Conservation (phyloP, 805 yeast genomes). For the Zygosaccharomyces lentus region DNA sequence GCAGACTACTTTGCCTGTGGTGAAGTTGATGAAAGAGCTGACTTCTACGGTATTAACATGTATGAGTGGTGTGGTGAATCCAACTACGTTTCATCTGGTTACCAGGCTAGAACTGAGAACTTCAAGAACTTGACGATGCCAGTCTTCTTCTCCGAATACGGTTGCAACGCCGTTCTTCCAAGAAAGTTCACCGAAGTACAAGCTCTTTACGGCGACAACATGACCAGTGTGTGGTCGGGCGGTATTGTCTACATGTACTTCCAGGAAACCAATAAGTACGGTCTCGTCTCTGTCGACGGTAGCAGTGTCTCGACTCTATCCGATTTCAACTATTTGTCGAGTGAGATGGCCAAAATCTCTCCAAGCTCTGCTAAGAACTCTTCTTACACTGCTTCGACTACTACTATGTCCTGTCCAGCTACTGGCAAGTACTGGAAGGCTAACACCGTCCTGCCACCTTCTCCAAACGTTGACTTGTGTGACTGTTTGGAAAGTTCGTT, state of each 20-base stretch:
- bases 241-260: slow-evolving; percentile 86
- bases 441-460: slow-evolving; percentile 67
- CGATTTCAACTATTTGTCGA: slow-evolving; percentile 61
- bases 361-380: slow-evolving; percentile 48
- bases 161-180: slow-evolving; percentile 67
- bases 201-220: slow-evolving; percentile 56
- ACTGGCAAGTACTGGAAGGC: slow-evolving; percentile 58
- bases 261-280: slow-evolving; percentile 70
- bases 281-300: slow-evolving; percentile 56
- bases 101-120: slow-evolving; percentile 56
- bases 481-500: slow-evolving; percentile 55
- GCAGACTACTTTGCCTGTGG: slow-evolving; percentile 81
- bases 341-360: slow-evolving; percentile 49
- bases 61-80: slow-evolving; percentile 83
- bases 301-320: slow-evolving; percentile 52
- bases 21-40: slow-evolving; percentile 57
- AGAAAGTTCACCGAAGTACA: slow-evolving; percentile 70
- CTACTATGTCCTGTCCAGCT: slow-evolving; percentile 60
- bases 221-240: slow-evolving; percentile 87
- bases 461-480: slow-evolving; percentile 64
- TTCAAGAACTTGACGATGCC: slow-evolving; percentile 67
- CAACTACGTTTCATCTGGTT: slow-evolving; percentile 58
- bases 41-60: slow-evolving; percentile 85
- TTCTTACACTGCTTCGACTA: slow-evolving; percentile 39
- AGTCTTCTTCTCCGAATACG: slow-evolving; percentile 76